A percentile compares a stretch with the other conserved stretches of the same genome.
Conservation (phyloP, 139 green algal genomes). For the Chlamydomonas incerta region DNA sequence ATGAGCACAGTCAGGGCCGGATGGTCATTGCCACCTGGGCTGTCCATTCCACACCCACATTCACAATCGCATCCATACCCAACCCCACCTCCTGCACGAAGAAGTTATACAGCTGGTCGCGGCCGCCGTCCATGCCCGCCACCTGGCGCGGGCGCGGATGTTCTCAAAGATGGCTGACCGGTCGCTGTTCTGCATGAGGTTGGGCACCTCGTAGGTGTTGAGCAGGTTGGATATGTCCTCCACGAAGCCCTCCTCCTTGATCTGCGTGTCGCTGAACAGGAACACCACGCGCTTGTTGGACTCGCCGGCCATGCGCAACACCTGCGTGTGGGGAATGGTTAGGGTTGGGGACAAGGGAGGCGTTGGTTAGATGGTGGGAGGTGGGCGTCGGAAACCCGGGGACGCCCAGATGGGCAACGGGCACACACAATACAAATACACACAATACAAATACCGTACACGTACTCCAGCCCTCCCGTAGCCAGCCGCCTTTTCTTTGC, state of each 20-base stretch:
- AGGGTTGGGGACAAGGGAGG: no score
- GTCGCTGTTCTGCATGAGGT: conserved; percentile 73
- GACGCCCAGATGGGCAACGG: no score
- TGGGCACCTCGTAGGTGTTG: conserved; percentile 85
- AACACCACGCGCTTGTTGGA: conserved; percentile 77
- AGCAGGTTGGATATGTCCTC: conserved; percentile 89
- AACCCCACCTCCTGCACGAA: conserved; percentile 75
- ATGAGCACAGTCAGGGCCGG: no score
- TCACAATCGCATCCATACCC: no score
- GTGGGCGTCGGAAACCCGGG: no score
- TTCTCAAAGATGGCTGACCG: conserved; percentile 71
- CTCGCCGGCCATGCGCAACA: conserved; percentile 73
- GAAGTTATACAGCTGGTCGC: conserved; percentile 78
- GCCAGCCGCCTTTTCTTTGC: no score
- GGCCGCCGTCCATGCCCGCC: conserved; percentile 72
- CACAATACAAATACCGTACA: no score
- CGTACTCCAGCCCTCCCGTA: no score
- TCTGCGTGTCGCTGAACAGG: conserved; percentile 85
- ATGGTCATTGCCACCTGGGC: no score
- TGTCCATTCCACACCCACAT: no score
- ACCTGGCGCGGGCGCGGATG: conserved; percentile 68
- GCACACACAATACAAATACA: no score
- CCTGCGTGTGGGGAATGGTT: conserved; percentile 24
- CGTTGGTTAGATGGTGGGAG: no score
- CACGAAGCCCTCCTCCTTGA: conserved; percentile 79